These are phyloP conservation scores for Dictyostelium discoideum DNA, from an alignment of 78 protist species.

Conservation along the genomic window DNA sequence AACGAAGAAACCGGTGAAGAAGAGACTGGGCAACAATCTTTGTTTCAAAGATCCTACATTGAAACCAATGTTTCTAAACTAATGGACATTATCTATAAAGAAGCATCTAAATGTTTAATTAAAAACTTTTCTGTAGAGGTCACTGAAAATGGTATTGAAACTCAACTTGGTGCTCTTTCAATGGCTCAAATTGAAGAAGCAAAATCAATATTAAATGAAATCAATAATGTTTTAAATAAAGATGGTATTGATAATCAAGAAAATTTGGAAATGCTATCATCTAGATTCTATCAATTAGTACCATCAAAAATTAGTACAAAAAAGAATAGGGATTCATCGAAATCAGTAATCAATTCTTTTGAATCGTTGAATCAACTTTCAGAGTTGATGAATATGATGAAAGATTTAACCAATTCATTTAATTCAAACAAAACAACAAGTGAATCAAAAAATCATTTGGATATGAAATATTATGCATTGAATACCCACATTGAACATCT, in stretches of 20 bases:
- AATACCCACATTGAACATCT: background rate
- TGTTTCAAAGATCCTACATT: conserved; percentile 13
- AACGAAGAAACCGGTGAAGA: background rate
- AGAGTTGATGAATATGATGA: conserved; percentile 18
- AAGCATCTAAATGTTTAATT: background rate
- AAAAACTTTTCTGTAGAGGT: conserved; percentile 26
- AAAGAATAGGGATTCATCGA: background rate
- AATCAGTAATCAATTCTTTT: background rate
- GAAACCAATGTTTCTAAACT: background rate
- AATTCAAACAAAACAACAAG: background rate
- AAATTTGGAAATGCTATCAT: background rate
- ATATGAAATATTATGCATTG: background rate
- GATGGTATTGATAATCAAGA: background rate
- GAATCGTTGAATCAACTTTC: background rate
- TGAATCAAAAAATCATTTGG: background rate
- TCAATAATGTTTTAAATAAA: background rate
- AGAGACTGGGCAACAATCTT: background rate
- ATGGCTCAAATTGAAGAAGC: conserved; percentile 24
- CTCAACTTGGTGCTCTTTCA: conserved; percentile 64
- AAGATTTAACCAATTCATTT: background rate
- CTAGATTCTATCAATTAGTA: background rate
- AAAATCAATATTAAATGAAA: background rate
- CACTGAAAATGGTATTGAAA: conserved; percentile 63
- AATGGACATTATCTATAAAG: background rate
- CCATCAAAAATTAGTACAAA: background rate